Conservation (phyloP, 73 alveolate species). For the Symbiodinium natans region DNA sequence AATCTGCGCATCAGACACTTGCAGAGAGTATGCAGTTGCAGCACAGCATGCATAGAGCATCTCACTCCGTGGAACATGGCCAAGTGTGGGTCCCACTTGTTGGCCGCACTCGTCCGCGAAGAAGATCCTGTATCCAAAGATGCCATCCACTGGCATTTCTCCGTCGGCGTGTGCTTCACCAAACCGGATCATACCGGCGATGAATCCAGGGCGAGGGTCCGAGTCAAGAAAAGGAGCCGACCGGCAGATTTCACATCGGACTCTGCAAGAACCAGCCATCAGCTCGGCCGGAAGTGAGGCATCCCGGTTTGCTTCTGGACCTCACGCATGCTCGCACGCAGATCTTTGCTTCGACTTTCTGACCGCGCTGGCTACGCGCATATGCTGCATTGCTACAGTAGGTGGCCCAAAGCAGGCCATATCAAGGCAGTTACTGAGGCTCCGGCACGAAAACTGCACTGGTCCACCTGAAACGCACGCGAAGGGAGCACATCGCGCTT, state of each 20-base stretch:
- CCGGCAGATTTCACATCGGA: constrained; percentile 64
- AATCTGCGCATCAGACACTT: neutral
- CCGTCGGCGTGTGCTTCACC: constrained; percentile 38
- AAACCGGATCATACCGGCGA: constrained; percentile 58
- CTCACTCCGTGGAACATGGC: constrained; percentile 65
- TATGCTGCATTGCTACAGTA: neutral
- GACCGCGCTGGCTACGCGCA: no score
- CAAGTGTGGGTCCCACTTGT: constrained; percentile 67
- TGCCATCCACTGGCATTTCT: neutral
- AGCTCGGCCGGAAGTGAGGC: neutral
- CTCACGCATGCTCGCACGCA: neutral
- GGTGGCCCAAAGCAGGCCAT: neutral
- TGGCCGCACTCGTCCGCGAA: constrained; percentile 67
- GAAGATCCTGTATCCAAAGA: constrained; percentile 53
- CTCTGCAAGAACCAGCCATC: constrained; percentile 29
- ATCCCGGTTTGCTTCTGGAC: constrained; percentile 39
- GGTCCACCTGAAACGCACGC: constrained; percentile 64
- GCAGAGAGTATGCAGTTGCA: constrained; percentile 55
- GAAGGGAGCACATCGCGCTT: constrained; percentile 37
- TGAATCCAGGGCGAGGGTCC: constrained; percentile 54
- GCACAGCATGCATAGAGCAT: constrained; percentile 61
- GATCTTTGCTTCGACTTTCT: no score
- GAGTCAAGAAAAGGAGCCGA: constrained; percentile 26
- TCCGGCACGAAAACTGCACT: neutral
- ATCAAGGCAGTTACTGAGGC: neutral